Conservation (phyloP, 1,284 basidiomycete species). For the Cutaneotrichosporon cutaneum region DNA sequence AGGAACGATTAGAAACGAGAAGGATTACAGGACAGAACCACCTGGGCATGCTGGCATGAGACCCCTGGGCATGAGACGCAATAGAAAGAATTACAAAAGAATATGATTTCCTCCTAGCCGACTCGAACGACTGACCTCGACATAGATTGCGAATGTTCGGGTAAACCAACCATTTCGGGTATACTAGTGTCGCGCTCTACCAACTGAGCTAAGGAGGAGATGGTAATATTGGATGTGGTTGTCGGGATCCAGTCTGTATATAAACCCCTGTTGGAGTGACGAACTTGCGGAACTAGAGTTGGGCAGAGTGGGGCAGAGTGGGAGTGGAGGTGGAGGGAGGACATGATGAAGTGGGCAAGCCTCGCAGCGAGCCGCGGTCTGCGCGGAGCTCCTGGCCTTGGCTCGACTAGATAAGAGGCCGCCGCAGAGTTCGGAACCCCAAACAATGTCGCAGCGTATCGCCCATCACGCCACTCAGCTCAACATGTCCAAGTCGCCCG, state of each 20-base stretch:
- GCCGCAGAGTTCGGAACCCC: neutral
- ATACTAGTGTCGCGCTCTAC: constrained; percentile 1
- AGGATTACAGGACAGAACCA: too few relatives aligned
- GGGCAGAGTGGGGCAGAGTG: neutral
- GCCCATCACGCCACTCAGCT: neutral
- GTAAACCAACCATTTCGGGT: too few relatives aligned
- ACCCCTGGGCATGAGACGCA: too few relatives aligned
- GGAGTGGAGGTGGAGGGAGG: neutral
- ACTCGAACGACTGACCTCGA: constrained; percentile 12
- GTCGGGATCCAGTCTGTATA: too few relatives aligned
- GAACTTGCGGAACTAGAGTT: too few relatives aligned
- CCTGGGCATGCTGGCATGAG: too few relatives aligned
- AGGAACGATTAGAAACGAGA: too few relatives aligned
- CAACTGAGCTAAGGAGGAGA: neutral
- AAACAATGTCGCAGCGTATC: neutral
- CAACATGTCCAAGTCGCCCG: constrained; percentile 62
- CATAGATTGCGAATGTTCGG: neutral
- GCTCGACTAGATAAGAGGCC: neutral
- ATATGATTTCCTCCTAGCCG: constrained; percentile 5
- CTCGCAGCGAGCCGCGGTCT: neutral
- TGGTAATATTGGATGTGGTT: too few relatives aligned
- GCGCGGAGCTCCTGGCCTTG: too few relatives aligned
- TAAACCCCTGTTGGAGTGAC: too few relatives aligned
- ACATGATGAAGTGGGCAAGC: neutral
- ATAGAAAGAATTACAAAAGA: neutral